These are phyloP conservation scores for Cryoendolithus antarcticus DNA, from an alignment of 2,329 filamentous ascomycete genomes.

Conservation along the genomic window DNA sequence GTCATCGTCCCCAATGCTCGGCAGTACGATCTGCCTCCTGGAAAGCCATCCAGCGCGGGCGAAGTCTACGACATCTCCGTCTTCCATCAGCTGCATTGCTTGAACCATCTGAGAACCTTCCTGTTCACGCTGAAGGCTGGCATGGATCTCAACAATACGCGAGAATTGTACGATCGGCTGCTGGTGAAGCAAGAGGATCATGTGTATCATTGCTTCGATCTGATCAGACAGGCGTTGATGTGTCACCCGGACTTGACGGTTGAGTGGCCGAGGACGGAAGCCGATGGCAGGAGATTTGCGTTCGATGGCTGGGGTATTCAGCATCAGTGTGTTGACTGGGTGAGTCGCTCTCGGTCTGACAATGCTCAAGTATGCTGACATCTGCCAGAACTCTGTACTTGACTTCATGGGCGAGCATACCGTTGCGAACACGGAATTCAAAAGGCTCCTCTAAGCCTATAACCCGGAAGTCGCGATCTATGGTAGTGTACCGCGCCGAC, in stretches of 20 bases:
- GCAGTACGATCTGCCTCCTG: constrained; percentile 15
- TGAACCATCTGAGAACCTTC: constrained; percentile 19
- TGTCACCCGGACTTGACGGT: constrained; percentile 18
- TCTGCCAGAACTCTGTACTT: constrained; percentile 7
- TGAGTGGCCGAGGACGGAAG: constrained; percentile 20
- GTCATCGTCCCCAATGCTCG: constrained; percentile 16
- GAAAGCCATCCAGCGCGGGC: constrained; percentile 14
- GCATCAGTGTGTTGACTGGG: constrained; percentile 21
- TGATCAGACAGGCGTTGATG: constrained; percentile 17
- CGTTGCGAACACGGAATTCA: constrained; percentile 2
- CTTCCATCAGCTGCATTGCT: constrained; percentile 26
- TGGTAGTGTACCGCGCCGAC: too few species aligned
- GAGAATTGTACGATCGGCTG: constrained; percentile 10
- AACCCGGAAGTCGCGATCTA: too few species aligned
- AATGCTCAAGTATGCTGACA: too few species aligned
- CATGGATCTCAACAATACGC: constrained; percentile 10
- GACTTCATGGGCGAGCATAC: constrained; percentile 9
- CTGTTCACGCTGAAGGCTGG: constrained; percentile 15
- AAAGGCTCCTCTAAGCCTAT: too few species aligned
- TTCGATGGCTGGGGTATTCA: constrained; percentile 23
- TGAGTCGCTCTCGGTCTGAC: constrained; percentile 5
- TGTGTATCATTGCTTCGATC: constrained; percentile 20
- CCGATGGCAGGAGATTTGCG: constrained; percentile 19
- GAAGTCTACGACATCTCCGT: constrained; percentile 23
- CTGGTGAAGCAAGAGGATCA: constrained; percentile 15